Base-by-base conservation (phyloP, 441 rosid species). In the Bocquillonia castaneifolia region DNA sequence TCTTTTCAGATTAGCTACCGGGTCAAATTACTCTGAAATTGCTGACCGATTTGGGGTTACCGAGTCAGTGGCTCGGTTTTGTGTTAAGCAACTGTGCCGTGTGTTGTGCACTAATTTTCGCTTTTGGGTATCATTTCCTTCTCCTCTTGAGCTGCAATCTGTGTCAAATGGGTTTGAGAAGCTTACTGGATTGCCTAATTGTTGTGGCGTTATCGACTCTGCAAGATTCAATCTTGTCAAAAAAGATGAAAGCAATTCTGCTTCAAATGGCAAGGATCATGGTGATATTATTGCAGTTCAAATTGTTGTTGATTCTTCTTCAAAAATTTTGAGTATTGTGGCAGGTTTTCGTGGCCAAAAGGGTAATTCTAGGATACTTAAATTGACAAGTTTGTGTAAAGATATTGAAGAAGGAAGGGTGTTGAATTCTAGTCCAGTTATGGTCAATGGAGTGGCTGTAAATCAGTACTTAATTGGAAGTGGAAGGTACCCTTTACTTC, bases 21-120 rank as follows among this genome's bases (percentile, higher is more conserved):
- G 87, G 44, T 76, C 84, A 13, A 69, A 64, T 68, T 84, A 82
- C 67, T 4, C 44, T 17, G 84, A 80, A 40, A 80, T 84, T 62
- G 79, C 91, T 39, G 60, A 52, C 22, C 64, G 84, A 39, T 86
- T 86, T 50, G 81, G 85, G 60, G 88, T 86, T 63, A 40, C 83
- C 0, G 88, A 81, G 80, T 61, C 84, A 2, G 82, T 76, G 75
- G 60, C 86, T 59, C 86, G 86, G 62, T 86, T 84, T 64, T 83
- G 87, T 57, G 73, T 76, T 9, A 84, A 79, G 75, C 88, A 86
- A 50, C 53, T 84, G 71, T 86, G 87, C 57, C 85, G 86, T n/a
- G 88, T 86, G 18, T 81, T 83, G 26, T 83, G 91, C 76, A 86
- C 86, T 37, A 83, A 86, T 81, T 84, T 86, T 61, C 79, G 88